These are phyloP conservation scores for Closterium sp. DNA, from an alignment of 139 green algal genomes.

Conservation along the genomic window DNA sequence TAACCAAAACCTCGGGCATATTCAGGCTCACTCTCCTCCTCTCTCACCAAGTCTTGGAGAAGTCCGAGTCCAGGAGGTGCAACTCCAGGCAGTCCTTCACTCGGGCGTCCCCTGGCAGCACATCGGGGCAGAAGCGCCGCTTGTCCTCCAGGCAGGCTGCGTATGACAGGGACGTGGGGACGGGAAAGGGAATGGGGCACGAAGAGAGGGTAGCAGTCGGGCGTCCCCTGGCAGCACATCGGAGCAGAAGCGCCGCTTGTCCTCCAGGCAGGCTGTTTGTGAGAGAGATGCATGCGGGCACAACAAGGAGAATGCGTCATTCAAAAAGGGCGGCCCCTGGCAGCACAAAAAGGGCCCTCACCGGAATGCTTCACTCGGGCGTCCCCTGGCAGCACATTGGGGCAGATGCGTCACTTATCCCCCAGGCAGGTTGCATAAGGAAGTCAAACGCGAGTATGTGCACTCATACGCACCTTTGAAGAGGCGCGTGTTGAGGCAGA, in stretches of 20 bases:
- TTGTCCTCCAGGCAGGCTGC: conserved; percentile 69
- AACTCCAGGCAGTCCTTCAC: conserved; percentile 64
- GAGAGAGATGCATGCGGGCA: too few relatives aligned
- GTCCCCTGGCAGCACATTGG: conserved; percentile 50
- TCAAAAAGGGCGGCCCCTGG: too few relatives aligned
- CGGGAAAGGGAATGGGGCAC: background rate
- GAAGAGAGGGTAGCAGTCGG: conserved; percentile 6
- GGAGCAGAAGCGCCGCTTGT: conserved; percentile 74
- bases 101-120: conserved; percentile 55
- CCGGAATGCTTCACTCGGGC: conserved; percentile 56
- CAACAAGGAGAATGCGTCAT: too few relatives aligned
- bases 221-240: conserved; percentile 56
- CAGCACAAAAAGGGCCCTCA: too few relatives aligned
- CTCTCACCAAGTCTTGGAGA: conserved; percentile 19
- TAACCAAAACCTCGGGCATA: too few relatives aligned
- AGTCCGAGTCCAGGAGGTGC: conserved; percentile 34
- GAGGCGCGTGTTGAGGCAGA: too few relatives aligned
- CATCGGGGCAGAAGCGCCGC: conserved; percentile 68
- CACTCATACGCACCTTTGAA: too few relatives aligned
- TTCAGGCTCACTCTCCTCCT: too few relatives aligned
- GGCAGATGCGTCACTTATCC: conserved; percentile 76
- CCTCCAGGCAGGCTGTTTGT: conserved; percentile 60
- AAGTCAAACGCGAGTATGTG: too few relatives aligned
- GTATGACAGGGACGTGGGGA: too few relatives aligned
- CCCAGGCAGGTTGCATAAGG: conserved; percentile 61